These are phyloP conservation scores for Salix purpurea DNA, from an alignment of 345 rosid species.

Conservation along the genomic window DNA sequence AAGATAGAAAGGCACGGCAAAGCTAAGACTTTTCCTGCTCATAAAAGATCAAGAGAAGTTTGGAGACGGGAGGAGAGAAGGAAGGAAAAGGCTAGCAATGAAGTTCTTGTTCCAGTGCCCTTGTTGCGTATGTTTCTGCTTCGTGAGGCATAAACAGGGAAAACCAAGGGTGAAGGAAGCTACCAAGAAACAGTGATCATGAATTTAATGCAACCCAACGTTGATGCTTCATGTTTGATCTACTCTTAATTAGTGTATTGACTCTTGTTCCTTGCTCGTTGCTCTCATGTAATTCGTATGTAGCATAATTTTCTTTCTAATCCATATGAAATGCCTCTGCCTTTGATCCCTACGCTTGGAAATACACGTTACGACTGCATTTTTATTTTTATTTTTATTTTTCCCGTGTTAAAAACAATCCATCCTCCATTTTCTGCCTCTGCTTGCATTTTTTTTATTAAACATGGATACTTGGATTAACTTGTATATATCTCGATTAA, in stretches of 20 bases:
- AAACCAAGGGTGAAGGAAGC: constrained; percentile 47
- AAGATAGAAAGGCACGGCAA: constrained; percentile 9
- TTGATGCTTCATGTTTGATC: not conserved
- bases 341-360: not conserved
- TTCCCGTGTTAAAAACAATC: not conserved
- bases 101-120: constrained; percentile 91
- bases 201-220: not conserved
- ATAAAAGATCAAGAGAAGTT: not conserved
- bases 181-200: constrained; percentile 23
- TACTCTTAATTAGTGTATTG: not conserved
- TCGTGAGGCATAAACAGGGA: constrained; percentile 69
- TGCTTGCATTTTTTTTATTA: not conserved
- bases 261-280: not conserved
- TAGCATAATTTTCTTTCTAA: not conserved
- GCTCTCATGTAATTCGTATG: not conserved
- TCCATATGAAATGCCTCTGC: not conserved
- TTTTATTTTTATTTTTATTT: not conserved
- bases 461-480: too few species aligned
- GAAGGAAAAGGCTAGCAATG: constrained; percentile 35
- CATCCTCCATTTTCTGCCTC: not conserved
- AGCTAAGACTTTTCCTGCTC: constrained; percentile 5
- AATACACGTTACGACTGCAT: not conserved
- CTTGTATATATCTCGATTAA: too few species aligned
- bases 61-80: constrained; percentile 11
- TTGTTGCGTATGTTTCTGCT: constrained; percentile 81